Evolutionary conservation across 2,329 filamentous ascomycete species (phyloP), one percentile per base, ranked within the genome.

Genomic region (Botrytis cinerea): DNA sequence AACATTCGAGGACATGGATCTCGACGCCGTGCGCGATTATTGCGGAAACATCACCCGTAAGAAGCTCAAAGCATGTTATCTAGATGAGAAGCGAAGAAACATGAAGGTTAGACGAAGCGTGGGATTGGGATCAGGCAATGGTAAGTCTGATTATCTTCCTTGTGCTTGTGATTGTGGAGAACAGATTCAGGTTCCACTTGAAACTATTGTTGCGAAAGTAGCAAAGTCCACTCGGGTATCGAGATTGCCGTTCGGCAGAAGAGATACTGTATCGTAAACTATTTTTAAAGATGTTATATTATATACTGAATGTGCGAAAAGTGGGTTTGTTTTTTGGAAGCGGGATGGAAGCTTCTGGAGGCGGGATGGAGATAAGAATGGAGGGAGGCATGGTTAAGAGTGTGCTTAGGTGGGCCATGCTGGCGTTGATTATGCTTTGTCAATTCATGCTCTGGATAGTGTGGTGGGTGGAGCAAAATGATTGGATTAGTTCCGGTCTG

Each of bases 261-360:
- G 66, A 68, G 66, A 68, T 68, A 68, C 66, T 43, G 66, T 68
- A 68, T 68, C 48, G 25, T 68, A 68, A 57, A 57, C 0, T 22
- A 22, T 68, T 57, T 28, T 22, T 32, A 43, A 35, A 40, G 20
- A 68, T 68, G 32, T 57, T 28, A 57, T 68, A 57, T 72, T 66
- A 68, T 54, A 51, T 72, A 60, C 71, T 72, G 64, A 72, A 72
- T 66, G 61, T 68, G 62, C 51, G 28, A 72, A 72, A 72, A 60
- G 32, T 32, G 62, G 62, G 51, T 57, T 43, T 43, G 43, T 35
- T 48, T 68, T 54, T 60, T 48, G 62, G 51, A 45, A 61, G 25
- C 28, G 60, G 32, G 46, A 40, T 72, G 74, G 43, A 57, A 18
- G 14, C 12, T 28, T 57, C 25, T 51, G 60, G n/a, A 32, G 38